Conservation (phyloP, 1,139 yeast genomes). For the Meyerozyma athensensis region DNA sequence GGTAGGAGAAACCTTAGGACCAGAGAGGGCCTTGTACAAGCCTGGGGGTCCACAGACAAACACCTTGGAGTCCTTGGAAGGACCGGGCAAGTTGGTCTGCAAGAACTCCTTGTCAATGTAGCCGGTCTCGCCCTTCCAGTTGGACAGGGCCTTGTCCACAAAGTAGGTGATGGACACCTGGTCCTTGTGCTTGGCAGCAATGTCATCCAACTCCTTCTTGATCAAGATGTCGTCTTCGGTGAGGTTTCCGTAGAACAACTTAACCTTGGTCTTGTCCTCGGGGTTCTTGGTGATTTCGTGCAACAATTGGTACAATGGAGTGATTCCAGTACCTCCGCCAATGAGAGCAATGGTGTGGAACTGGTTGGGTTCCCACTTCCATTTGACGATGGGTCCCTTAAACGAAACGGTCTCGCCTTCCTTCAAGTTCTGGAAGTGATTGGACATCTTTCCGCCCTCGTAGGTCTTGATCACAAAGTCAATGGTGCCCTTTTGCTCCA, state of each 20-base stretch:
- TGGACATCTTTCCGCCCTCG: slow-evolving; percentile 79
- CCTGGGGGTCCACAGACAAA: slow-evolving; percentile 51
- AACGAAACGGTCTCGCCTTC: slow-evolving; percentile 79
- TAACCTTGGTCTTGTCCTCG: slow-evolving; percentile 77
- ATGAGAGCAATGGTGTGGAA: slow-evolving; percentile 75
- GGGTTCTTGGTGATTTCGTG: slow-evolving; percentile 69
- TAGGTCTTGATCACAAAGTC: slow-evolving; percentile 83
- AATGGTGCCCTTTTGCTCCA: slow-evolving; percentile 64
- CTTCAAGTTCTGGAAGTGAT: slow-evolving; percentile 67
- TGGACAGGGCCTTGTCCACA: slow-evolving; percentile 58
- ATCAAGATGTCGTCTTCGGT: slow-evolving; percentile 74
- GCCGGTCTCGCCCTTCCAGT: slow-evolving; percentile 48
- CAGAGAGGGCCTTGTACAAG: slow-evolving; percentile 46
- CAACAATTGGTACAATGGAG: slow-evolving; percentile 86
- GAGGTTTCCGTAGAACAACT: slow-evolving; percentile 75
- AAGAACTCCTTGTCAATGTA: slow-evolving; percentile 32
- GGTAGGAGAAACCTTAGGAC: slow-evolving; percentile 75
- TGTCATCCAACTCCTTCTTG: slow-evolving; percentile 65
- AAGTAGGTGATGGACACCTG: slow-evolving; percentile 76
- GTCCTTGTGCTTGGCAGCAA: slow-evolving; percentile 63
- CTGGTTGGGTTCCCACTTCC: slow-evolving; percentile 87
- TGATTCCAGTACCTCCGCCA: slow-evolving; percentile 97
- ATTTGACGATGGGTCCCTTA: slow-evolving; percentile 93
- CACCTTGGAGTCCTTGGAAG: slow-evolving; percentile 86
- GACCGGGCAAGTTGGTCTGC: slow-evolving; percentile 55